Base-by-base conservation (phyloP, 2,329 filamentous ascomycete genomes). In the Zymoseptoria pseudotritici region DNA sequence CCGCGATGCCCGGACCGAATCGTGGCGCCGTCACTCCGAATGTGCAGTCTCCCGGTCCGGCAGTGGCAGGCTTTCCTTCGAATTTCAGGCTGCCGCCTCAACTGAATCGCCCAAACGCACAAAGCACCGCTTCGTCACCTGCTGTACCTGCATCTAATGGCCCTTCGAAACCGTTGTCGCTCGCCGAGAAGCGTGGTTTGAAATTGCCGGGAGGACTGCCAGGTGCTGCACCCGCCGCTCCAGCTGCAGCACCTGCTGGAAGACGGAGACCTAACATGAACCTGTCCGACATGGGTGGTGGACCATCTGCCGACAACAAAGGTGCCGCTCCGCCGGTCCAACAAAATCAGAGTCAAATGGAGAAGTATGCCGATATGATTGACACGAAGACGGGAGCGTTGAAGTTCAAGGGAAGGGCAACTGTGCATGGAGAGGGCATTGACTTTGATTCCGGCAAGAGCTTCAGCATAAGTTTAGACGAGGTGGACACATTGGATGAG, bases 381-480 rank as follows among this genome's bases (percentile, higher is more conserved):
- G 92, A 99, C 71, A 88, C 91, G 0, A 90, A 97, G 70, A 90
- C 90, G 55, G 94, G 94, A 10, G 95, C 89, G 67, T 80, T 99
- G 63, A 95, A 87, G 8, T 99, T 99, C 76, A 90, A 91, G 68
- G 92, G 91, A 66, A 96, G 96, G 66, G 94, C 94, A 10, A 85
- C 91, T 4, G 89, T 99, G 57, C 93, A 92, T 64, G 86, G 90
- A 24, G 86, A 89, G 17, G 94, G 94, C 24, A 92, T 99, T 63
- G 88, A 97, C 71, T 99, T 99, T 71, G 87, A 89, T 22, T 91
- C 89, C 60, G 94, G 94, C 2, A 88, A 87, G 57, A 91, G 86
- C 19, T 97, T 99, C 75, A 91, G 83, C 70, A 97, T 99, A 71
- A 97, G 93, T 3, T 80, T 99, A 50, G 93, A 99, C 71, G 93